These are phyloP conservation scores for Salvia sclarea DNA, from an alignment of 305 asterid genomes.

Conservation along the genomic window DNA sequence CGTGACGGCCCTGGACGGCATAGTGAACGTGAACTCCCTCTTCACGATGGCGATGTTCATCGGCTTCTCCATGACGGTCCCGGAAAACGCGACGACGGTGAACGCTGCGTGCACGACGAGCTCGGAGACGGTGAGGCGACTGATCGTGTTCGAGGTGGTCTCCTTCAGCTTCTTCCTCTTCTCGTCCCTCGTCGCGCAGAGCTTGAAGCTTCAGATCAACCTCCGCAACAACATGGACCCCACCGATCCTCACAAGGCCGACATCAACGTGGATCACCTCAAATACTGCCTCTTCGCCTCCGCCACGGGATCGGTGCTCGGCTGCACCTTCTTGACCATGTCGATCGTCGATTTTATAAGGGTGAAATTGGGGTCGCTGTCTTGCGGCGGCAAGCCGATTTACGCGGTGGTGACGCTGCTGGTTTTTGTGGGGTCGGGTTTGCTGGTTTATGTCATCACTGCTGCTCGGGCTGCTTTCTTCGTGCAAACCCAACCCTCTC, in stretches of 20 bases:
- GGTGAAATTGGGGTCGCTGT: constrained; percentile 47
- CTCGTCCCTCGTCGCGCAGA: constrained; percentile 55
- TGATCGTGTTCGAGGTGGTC: constrained; percentile 49
- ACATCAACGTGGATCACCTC: constrained; percentile 40
- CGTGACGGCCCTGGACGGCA: constrained; percentile 40
- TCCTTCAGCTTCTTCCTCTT: constrained; percentile 58
- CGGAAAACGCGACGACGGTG: constrained; percentile 25
- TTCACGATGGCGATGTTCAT: constrained; percentile 40
- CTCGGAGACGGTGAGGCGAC: constrained; percentile 26
- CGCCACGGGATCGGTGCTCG: constrained; percentile 47
- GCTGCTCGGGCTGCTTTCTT: constrained; percentile 28
- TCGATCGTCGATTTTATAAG: constrained; percentile 51
- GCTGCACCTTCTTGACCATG: constrained; percentile 52
- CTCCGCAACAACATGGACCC: constrained; percentile 39
- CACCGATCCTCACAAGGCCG: constrained; percentile 40
- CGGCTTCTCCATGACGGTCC: constrained; percentile 32
- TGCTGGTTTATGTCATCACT: constrained; percentile 38
- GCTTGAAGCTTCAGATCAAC: constrained; percentile 55
- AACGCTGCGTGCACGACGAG: constrained; percentile 35
- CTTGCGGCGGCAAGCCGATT: constrained; percentile 45
- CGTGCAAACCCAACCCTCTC: not conserved
- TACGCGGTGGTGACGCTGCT: constrained; percentile 34
- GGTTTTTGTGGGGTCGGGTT: constrained; percentile 41
- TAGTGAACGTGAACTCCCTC: constrained; percentile 44
- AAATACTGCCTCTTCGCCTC: constrained; percentile 49